Percentiles rank a stretch among this genome's conserved stretches.
Evolutionary conservation across 176 grass and related monocot genomes (phyloP).

Genomic region (Zea luxurians): DNA sequence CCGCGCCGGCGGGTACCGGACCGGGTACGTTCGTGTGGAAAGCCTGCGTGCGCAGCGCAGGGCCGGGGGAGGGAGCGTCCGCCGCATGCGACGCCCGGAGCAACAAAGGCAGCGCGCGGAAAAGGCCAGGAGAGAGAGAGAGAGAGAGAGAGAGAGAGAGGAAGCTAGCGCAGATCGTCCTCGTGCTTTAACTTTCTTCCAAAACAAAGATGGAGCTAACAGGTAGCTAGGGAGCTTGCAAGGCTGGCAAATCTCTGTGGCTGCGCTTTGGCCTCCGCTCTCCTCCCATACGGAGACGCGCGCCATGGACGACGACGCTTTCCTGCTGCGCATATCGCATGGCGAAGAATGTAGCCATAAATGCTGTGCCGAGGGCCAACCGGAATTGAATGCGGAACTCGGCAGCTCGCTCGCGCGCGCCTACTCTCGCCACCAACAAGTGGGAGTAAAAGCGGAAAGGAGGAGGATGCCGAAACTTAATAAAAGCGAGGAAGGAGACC

Average conservation of each 20-base stretch:
- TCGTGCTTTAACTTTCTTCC: neutral
- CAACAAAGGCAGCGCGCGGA: neutral
- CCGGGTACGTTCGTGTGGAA: neutral
- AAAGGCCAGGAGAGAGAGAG: neutral
- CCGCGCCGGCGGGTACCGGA: neutral
- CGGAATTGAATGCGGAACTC: neutral
- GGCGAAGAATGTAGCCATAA: neutral
- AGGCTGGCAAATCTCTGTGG: neutral
- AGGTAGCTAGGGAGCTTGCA: neutral
- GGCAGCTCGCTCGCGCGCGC: neutral
- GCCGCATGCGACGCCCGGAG: neutral
- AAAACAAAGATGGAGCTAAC: neutral
- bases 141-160: constrained; percentile 1
- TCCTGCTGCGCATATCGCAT: neutral
- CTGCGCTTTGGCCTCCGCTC: neutral
- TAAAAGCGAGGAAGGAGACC: neutral
- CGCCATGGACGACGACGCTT: neutral
- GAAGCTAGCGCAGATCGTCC: too few species aligned
- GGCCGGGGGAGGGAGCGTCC: neutral
- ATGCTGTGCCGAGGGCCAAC: neutral
- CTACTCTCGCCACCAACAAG: neutral
- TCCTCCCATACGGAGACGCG: neutral
- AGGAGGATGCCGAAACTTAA: neutral
- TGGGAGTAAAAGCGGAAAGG: constrained; percentile 15
- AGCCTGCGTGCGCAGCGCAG: neutral